These are phyloP conservation scores for Coelastrella sp. DNA, from an alignment of 139 green algal species.

Conservation along the genomic window DNA sequence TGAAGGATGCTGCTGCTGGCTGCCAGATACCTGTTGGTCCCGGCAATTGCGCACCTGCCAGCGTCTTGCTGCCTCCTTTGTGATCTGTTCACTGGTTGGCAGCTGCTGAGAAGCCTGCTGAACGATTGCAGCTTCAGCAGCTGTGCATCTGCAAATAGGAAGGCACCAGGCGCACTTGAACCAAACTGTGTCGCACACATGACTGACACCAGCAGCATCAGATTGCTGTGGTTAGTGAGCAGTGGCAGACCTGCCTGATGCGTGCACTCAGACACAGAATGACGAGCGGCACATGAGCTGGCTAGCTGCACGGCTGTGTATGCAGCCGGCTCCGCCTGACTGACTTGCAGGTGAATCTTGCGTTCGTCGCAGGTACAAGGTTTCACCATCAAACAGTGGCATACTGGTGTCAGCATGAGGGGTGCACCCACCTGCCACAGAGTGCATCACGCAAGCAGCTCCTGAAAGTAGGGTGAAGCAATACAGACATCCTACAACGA, in stretches of 20 bases:
- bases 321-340: too few relatives aligned
- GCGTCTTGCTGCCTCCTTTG: neutral
- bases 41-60: slow-evolving; percentile 12
- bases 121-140: slow-evolving; percentile 3
- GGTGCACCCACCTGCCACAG: slow-evolving; percentile 42
- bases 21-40: too few relatives aligned
- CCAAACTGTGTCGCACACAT: neutral
- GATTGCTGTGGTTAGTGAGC: too few relatives aligned
- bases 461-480: slow-evolving; percentile 59
- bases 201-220: neutral
- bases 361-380: too few relatives aligned
- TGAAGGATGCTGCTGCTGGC: too few relatives aligned
- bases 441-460: slow-evolving; percentile 56
- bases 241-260: too few relatives aligned
- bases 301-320: too few relatives aligned
- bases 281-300: too few relatives aligned
- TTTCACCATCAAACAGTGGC: too few relatives aligned
- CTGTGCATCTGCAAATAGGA: neutral
- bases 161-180: neutral
- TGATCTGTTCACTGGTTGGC: slow-evolving; percentile 4
- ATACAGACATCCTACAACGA: neutral
- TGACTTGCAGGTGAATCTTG: too few relatives aligned
- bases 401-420: neutral
- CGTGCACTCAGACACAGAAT: too few relatives aligned
- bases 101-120: neutral